Evolutionary conservation across 1,284 basidiomycete species (phyloP).

Genomic region (Cryptococcus sp.): DNA sequence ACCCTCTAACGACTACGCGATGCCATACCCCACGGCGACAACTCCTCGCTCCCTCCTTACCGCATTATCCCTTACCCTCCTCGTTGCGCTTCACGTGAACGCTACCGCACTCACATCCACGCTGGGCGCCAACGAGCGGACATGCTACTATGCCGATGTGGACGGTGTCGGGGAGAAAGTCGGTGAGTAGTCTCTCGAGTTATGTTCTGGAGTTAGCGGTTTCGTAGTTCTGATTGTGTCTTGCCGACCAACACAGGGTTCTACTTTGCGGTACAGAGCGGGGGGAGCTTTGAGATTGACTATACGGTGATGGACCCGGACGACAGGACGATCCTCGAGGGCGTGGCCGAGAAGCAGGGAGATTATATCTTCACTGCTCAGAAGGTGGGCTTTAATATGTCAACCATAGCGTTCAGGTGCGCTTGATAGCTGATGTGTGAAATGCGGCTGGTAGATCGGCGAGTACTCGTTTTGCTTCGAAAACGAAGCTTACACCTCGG

Average conservation of each 20-base stretch:
- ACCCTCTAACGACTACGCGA: no score
- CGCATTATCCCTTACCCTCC: conserved; percentile 6
- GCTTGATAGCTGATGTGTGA: not conserved
- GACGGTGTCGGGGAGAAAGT: conserved; percentile 57
- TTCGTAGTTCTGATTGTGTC: no score
- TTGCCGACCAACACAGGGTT: conserved; percentile 44
- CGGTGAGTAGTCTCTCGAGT: conserved; percentile 31
- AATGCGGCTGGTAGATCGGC: conserved; percentile 55
- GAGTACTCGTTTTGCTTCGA: conserved; percentile 99
- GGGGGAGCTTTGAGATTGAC: conserved; percentile 95
- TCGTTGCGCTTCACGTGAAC: conserved; percentile 12
- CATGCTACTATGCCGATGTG: conserved; percentile 96
- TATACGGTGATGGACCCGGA: conserved; percentile 88
- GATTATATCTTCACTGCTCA: conserved; percentile 98
- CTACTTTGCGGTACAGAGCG: conserved; percentile 79
- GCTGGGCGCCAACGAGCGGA: conserved; percentile 76
- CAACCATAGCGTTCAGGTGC: no score
- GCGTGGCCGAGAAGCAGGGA: conserved; percentile 82
- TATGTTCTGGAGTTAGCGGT: not conserved
- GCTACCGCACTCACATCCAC: conserved; percentile 80
- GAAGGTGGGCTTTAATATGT: conserved; percentile 47
- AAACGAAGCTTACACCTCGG: conserved; percentile 86
- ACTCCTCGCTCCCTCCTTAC: conserved; percentile 14
- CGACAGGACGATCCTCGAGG: conserved; percentile 80
- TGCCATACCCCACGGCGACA: not conserved